Evolutionary conservation across 1,284 basidiomycete species (phyloP).

Genomic region (Butyriboletus appendiculatus): DNA sequence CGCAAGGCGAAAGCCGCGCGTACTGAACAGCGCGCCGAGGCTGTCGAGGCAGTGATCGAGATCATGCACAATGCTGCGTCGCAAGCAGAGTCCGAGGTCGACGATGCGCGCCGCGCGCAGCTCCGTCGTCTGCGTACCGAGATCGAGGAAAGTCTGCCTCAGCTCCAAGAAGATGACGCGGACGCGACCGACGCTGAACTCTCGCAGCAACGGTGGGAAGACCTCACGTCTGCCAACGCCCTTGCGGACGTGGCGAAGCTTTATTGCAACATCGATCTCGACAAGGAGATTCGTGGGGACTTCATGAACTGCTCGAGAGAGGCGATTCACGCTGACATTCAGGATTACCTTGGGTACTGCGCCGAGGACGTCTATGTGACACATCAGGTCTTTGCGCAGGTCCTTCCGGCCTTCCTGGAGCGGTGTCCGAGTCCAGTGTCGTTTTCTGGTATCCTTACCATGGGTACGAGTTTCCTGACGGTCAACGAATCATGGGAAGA

Average conservation of each 20-base stretch:
- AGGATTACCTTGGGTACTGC: constrained; percentile 88
- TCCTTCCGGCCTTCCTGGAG: constrained; percentile 83
- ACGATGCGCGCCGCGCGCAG: constrained; percentile 39
- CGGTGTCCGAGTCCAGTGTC: constrained; percentile 93
- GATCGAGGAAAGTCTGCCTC: constrained; percentile 46
- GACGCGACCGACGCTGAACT: constrained; percentile 43
- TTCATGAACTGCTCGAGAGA: constrained; percentile 68
- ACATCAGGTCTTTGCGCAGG: constrained; percentile 77
- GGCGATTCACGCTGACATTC: constrained; percentile 69
- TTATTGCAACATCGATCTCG: constrained; percentile 82
- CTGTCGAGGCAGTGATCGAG: constrained; percentile 53
- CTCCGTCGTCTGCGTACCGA: constrained; percentile 46
- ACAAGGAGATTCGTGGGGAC: constrained; percentile 81
- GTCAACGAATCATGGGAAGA: constrained; percentile 89
- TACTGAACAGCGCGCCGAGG: constrained; percentile 56
- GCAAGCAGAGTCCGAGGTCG: constrained; percentile 44
- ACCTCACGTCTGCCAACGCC: constrained; percentile 90
- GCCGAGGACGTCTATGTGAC: constrained; percentile 86
- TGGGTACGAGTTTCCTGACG: constrained; percentile 91
- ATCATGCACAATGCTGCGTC: constrained; percentile 50
- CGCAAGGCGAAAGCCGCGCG: constrained; percentile 62
- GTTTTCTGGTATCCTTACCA: constrained; percentile 88
- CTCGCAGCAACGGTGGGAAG: constrained; percentile 79
- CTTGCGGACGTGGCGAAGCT: constrained; percentile 90
- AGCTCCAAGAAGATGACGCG: constrained; percentile 40